Evolutionary conservation across 331 rosid genomes (phyloP), one percentile per base, ranked within the genome.

Genomic region (Cucumis variabilis): DNA sequence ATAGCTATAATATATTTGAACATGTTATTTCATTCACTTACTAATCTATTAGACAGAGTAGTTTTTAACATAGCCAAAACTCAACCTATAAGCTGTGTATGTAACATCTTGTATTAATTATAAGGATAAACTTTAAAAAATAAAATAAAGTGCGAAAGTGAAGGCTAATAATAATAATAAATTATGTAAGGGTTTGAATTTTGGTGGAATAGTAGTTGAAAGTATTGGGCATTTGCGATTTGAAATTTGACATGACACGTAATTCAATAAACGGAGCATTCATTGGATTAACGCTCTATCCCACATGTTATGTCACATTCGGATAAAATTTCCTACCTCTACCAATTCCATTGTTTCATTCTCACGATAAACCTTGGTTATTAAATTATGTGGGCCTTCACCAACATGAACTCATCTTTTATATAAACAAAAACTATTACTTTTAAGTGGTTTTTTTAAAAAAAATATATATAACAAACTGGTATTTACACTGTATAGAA

Each of bases 211-310:
- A 3, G 83, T 78, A 3, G 83, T 25, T 78, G 83, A 78, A 51
- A 78, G 44, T 14, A 25, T 78, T 50, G 83, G 66, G 83, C 44
- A 78, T 51, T 77, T 16, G 66, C 15, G 44, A 51, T 78, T 78
- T 78, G 83, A 78, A 77, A 51, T 78, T 51, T 78, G 83, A 78
- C 16, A 78, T 78, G 83, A 78, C 83, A 78, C 66, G 66, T 51
- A 77, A 48, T 77, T 77, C 83, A 77, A 48, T 77, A 77, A 77
- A 11, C 13, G 14, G 50, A 14, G n/a, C 50, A 77, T 77, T 77
- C 23, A 78, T 78, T 78, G 83, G 66, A 51, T 78, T 51, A 78
- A 78, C 13, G 8, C 44, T 24, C 16, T 17, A 20, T 73, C 25
- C n/a, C 83, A 51, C 83, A 78, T 78, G 66, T 46, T 14, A 37